phyloP scores from a whole-genome alignment of 2,329 filamentous ascomycete genomes.

The Beauveria pseudobassiana region DNA sequence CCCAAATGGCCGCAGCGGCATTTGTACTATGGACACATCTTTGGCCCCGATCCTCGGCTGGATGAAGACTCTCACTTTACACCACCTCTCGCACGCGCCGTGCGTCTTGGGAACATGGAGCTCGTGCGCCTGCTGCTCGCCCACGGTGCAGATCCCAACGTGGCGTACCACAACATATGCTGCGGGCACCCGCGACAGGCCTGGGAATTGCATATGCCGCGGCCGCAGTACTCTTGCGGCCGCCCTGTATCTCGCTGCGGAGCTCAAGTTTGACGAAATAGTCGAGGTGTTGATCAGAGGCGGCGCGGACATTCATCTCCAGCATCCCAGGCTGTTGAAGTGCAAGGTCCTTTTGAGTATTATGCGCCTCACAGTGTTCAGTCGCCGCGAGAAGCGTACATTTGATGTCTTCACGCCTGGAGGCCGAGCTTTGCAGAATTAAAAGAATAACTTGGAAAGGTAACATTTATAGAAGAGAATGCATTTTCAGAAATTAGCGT shows the following conservation, averaged over 20 bases:
- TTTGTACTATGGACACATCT: neutral
- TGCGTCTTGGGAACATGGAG: neutral
- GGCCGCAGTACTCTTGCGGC: neutral
- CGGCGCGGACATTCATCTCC: neutral
- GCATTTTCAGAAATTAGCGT: neutral
- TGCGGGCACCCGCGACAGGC: neutral
- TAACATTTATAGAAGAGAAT: neutral
- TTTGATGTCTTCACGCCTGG: neutral
- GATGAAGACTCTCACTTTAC: neutral
- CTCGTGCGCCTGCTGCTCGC: neutral
- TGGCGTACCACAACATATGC: neutral
- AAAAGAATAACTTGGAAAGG: neutral
- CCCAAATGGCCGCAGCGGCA: neutral
- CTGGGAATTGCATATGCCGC: neutral
- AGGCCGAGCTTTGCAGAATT: neutral
- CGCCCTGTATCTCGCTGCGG: slow-evolving; percentile 2
- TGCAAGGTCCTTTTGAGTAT: neutral
- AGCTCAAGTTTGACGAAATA: neutral
- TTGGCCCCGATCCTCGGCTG: neutral
- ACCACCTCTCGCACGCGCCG: slow-evolving; percentile 2
- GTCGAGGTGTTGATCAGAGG: neutral
- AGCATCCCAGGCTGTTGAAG: neutral
- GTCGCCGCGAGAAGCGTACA: neutral
- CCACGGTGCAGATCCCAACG: slow-evolving; percentile 4
- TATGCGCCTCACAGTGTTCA: neutral